Percentiles rank a stretch among this genome's conserved stretches.
Conservation (phyloP, 176 grass and related monocot species). For the Eragrostis nindensis region DNA sequence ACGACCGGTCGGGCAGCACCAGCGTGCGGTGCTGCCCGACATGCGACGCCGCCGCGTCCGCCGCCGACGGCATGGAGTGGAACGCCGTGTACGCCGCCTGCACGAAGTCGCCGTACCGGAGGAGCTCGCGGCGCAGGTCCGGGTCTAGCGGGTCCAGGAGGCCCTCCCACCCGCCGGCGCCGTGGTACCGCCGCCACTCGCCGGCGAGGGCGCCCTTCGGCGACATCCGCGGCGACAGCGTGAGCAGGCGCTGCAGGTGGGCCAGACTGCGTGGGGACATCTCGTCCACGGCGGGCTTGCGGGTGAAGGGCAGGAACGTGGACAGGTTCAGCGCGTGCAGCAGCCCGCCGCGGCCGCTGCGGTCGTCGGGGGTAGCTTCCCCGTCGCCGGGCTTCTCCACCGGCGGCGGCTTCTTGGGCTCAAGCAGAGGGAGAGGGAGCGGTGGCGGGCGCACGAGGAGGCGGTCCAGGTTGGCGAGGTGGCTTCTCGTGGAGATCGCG, state of each 20-base stretch:
- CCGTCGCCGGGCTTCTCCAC: background rate
- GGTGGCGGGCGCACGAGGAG: conserved; percentile 49
- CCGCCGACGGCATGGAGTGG: conserved; percentile 53
- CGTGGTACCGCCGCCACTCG: conserved; percentile 63
- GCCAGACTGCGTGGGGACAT: conserved; percentile 80
- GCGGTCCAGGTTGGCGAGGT: conserved; percentile 83
- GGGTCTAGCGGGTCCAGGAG: conserved; percentile 68
- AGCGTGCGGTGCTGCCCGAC: conserved; percentile 31
- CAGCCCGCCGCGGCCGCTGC: conserved; percentile 33
- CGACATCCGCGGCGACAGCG: conserved; percentile 54
- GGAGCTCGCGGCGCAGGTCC: conserved; percentile 74
- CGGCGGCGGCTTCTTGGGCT: background rate
- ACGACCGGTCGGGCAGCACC: conserved; percentile 59
- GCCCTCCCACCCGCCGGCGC: conserved; percentile 58
- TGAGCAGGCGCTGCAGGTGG: conserved; percentile 66
- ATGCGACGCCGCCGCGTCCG: background rate
- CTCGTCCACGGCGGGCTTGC: conserved; percentile 44
- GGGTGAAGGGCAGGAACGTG: conserved; percentile 34
- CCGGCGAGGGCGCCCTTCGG: conserved; percentile 55
- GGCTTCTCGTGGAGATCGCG: conserved; percentile 45
- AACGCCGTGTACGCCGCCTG: conserved; percentile 65
- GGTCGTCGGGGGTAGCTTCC: background rate
- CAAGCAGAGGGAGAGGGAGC: conserved; percentile 24
- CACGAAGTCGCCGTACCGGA: conserved; percentile 76
- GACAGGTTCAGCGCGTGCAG: conserved; percentile 62